A percentile compares a stretch with the other conserved stretches of the same genome.
phyloP scores from a whole-genome alignment of 78 protist species.

The Dictyostelium capitatum region DNA sequence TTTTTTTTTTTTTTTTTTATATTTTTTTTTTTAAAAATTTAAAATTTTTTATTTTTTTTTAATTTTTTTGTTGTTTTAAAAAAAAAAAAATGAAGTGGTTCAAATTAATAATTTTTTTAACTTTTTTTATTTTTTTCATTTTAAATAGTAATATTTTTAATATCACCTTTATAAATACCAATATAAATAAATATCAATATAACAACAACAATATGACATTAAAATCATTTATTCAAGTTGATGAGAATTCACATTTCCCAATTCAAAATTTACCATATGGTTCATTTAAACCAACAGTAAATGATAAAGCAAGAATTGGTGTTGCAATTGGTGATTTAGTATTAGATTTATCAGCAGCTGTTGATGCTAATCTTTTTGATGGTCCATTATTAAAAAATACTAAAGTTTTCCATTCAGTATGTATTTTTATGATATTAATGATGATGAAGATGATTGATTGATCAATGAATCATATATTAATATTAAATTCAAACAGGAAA shows the following conservation, averaged over 20 bases:
- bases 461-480: not conserved
- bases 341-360: slow-evolving; percentile 87
- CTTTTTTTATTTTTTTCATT: not conserved
- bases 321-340: slow-evolving; percentile 94
- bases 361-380: slow-evolving; percentile 31
- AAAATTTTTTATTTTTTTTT: slow-evolving; percentile 1
- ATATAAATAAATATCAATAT: not conserved
- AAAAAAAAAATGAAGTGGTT: slow-evolving; percentile 7
- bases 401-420: slow-evolving; percentile 76
- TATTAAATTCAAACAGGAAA: slow-evolving; percentile 8
- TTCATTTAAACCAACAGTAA: slow-evolving; percentile 75
- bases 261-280: slow-evolving; percentile 96
- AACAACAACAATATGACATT: slow-evolving; percentile 28
- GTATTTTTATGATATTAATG: not conserved
- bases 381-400: slow-evolving; percentile 55
- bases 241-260: slow-evolving; percentile 91
- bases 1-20: not conserved
- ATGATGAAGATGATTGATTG: too few species aligned
- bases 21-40: not conserved
- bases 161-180: not conserved
- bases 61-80: not conserved
- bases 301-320: slow-evolving; percentile 78
- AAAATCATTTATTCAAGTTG: slow-evolving; percentile 70
- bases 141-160: not conserved
- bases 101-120: not conserved